Conservation (phyloP, 768 basidiomycete species). For the Naematelia encephala region DNA sequence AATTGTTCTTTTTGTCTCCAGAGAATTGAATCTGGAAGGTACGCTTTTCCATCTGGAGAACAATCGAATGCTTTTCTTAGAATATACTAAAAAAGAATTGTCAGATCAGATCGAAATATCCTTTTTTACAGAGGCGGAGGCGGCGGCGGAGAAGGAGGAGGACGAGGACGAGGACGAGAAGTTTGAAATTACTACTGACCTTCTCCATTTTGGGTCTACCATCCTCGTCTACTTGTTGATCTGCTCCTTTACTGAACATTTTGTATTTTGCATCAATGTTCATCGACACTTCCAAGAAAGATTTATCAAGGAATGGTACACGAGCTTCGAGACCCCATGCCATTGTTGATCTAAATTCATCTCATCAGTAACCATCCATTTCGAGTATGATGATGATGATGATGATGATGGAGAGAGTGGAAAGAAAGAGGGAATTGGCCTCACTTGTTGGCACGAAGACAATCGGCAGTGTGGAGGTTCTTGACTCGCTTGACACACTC, state of each 20-base stretch:
- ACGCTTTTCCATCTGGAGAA: slow-evolving; percentile 72
- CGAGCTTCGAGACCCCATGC: slow-evolving; percentile 99
- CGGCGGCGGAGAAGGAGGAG: background rate
- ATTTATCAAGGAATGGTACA: slow-evolving; percentile 96
- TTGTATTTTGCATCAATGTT: slow-evolving; percentile 82
- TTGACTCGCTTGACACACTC: slow-evolving; percentile 93
- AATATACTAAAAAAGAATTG: slow-evolving; percentile 70
- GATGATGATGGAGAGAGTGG: background rate
- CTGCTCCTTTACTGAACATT: slow-evolving; percentile 76
- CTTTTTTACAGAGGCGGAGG: no score
- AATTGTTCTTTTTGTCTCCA: slow-evolving; percentile 98
- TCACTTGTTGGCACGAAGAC: slow-evolving; percentile 95
- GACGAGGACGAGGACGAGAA: background rate
- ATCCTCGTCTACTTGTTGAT: slow-evolving; percentile 73
- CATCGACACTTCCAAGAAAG: slow-evolving; percentile 92
- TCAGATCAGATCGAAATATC: background rate
- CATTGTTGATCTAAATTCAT: slow-evolving; percentile 75
- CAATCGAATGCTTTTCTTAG: slow-evolving; percentile 93
- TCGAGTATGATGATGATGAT: no score
- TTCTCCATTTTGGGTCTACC: slow-evolving; percentile 95
- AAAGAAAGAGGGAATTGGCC: slow-evolving; percentile 32
- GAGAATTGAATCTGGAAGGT: slow-evolving; percentile 87
- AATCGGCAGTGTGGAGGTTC: slow-evolving; percentile 95
- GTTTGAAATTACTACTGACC: slow-evolving; percentile 53
- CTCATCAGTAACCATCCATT: background rate